Evolutionary conservation across 306 rosid genomes (phyloP), one percentile per base, ranked within the genome.

Genomic region (Cercis canadensis): DNA sequence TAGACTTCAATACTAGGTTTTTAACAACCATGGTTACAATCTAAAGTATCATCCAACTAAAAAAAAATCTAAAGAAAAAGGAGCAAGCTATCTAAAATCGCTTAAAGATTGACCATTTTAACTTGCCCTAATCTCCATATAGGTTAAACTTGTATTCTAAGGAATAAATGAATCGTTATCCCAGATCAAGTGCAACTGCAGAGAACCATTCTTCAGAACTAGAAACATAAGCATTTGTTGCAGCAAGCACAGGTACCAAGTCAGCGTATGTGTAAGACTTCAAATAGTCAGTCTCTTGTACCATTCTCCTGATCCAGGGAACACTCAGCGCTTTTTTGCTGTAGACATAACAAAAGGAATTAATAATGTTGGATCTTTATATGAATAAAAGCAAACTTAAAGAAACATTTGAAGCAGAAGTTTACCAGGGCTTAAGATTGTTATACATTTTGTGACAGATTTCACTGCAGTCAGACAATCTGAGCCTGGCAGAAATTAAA

Each of bases 391-490:
- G 31, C 14, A 11, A n/a, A 16, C 6, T 11, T 1, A 5, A 41
- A 61, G 21, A 50, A n/a, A 50, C 19, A 52, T 14, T 39, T 19
- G 46, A 36, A 44, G 43, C 47, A 54, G 19, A 8, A 44, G 62
- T 2, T 75, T 87, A 89, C 96, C 96, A 16, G 94, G 94, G 85
- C 92, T 89, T 73, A 84, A 78, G 68, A 84, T 84, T 66, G 73
- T 75, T 71, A 78, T 55, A 77, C 85, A 84, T 89, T 83, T 82
- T 52, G 89, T 83, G 24, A 88, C 80, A 59, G 98, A 81, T 62
- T 76, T 80, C 62, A 75, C 60, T 10, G 84, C 81, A 44, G 87
- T 75, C 80, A 79, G 17, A 52, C 88, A 82, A 63, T 88, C 91
- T 4, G 57, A 13, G 57, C 86, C 92, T 87, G 89, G 29, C 77